Percentiles rank a stretch among this genome's conserved stretches.
Evolutionary conservation across 352 stramenopile species (phyloP).

Genomic region (Globisporangium solare): DNA sequence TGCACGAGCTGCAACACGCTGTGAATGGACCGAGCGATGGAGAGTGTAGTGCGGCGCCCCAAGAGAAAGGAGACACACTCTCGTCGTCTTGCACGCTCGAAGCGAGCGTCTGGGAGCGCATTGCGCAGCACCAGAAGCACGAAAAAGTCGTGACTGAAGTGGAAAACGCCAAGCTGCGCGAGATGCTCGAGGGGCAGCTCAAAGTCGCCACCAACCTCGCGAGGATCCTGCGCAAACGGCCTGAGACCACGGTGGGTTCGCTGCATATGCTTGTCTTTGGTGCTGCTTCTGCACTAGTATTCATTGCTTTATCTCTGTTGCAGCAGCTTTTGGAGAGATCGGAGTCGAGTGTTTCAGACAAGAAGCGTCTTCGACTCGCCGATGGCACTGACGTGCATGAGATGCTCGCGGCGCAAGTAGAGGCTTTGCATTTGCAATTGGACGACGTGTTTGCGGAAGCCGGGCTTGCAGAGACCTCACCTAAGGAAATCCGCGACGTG

Average conservation of each 20-base stretch:
- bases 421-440: constrained; percentile 13
- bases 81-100: too few relatives aligned
- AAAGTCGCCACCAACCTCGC: constrained; percentile 24
- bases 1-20: constrained; percentile 4
- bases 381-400: constrained; percentile 7
- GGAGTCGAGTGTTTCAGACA: background rate
- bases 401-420: constrained; percentile 6
- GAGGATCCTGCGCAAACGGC: constrained; percentile 23
- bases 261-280: background rate
- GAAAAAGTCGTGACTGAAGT: constrained; percentile 28
- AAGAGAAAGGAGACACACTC: too few relatives aligned
- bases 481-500: constrained; percentile 12
- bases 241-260: constrained; percentile 5
- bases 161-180: constrained; percentile 29
- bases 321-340: background rate
- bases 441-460: constrained; percentile 16
- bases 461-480: constrained; percentile 2
- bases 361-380: constrained; percentile 3
- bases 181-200: constrained; percentile 22
- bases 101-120: constrained; percentile 24
- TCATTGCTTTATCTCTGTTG: too few relatives aligned
- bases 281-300: too few relatives aligned
- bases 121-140: constrained; percentile 28
- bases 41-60: too few relatives aligned
- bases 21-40: too few relatives aligned